phyloP scores from a whole-genome alignment of 176 grass and related monocot genomes.

The Alopecurus myosuroides region DNA sequence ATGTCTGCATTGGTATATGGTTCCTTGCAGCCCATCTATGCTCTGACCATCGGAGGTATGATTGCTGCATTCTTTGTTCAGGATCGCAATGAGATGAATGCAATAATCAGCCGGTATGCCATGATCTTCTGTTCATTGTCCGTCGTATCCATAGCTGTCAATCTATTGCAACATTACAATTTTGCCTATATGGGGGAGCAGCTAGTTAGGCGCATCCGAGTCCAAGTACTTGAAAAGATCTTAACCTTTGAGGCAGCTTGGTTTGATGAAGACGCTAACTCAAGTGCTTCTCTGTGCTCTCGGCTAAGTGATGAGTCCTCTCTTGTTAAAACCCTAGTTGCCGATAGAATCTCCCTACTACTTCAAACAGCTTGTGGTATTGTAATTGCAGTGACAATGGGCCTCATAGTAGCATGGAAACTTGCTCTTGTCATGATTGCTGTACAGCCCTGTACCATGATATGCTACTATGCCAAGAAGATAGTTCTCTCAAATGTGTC shows the following conservation, averaged over 20 bases:
- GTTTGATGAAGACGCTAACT: constrained; percentile 95
- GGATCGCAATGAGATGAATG: constrained; percentile 74
- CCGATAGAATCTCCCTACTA: constrained; percentile 87
- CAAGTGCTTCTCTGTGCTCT: constrained; percentile 80
- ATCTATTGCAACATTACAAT: constrained; percentile 87
- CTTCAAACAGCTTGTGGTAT: constrained; percentile 90
- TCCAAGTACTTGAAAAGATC: constrained; percentile 83
- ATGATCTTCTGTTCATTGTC: constrained; percentile 91
- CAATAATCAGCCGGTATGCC: constrained; percentile 63
- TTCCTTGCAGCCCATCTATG: constrained; percentile 90
- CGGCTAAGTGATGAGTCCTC: constrained; percentile 78
- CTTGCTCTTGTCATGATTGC: constrained; percentile 99
- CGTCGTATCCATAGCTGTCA: constrained; percentile 65
- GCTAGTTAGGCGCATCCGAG: constrained; percentile 78
- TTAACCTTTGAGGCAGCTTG: constrained; percentile 92
- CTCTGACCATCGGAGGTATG: constrained; percentile 85
- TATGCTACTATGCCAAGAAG: constrained; percentile 93
- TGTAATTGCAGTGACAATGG: constrained; percentile 80
- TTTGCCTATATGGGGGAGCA: constrained; percentile 96
- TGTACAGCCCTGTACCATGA: constrained; percentile 82
- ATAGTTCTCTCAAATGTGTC: constrained; percentile 94
- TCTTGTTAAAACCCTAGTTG: constrained; percentile 95
- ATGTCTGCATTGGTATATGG: constrained; percentile 76
- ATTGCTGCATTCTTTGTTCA: constrained; percentile 91
- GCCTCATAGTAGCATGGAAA: constrained; percentile 90